A percentile compares a stretch with the other conserved stretches of the same genome.
These are phyloP conservation scores for Kodamaea lidongshanica DNA, from an alignment of 805 yeast species.

Conservation along the genomic window DNA sequence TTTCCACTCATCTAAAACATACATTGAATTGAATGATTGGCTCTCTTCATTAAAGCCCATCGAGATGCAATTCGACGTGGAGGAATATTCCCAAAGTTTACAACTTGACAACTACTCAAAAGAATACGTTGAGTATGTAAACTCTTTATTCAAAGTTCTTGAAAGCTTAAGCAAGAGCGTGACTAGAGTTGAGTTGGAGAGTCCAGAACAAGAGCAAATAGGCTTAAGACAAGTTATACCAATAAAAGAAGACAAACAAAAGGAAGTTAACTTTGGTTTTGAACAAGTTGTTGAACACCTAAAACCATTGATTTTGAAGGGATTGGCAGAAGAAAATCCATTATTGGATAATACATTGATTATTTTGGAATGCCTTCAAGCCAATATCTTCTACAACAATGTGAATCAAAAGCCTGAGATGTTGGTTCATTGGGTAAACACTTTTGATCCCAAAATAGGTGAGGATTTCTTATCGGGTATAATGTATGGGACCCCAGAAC, in stretches of 20 bases:
- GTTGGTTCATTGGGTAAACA: slow-evolving; percentile 59
- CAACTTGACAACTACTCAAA: slow-evolving; percentile 32
- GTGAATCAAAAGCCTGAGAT: slow-evolving; percentile 37
- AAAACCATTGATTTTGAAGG: slow-evolving; percentile 21
- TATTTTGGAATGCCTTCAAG: slow-evolving; percentile 53
- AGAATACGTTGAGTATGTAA: slow-evolving; percentile 43
- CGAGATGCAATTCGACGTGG: slow-evolving; percentile 37
- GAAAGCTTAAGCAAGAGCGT: slow-evolving; percentile 27
- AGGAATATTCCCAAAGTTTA: slow-evolving; percentile 32
- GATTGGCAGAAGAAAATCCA: slow-evolving; percentile 16
- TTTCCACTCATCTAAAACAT: slow-evolving; percentile 14
- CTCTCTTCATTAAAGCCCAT: slow-evolving; percentile 30
- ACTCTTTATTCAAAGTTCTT: slow-evolving; percentile 46
- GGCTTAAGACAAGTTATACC: slow-evolving; percentile 23
- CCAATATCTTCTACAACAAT: slow-evolving; percentile 40
- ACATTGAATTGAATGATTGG: slow-evolving; percentile 44
- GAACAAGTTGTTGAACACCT: slow-evolving; percentile 24
- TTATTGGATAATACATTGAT: slow-evolving; percentile 39
- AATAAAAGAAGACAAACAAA: slow-evolving; percentile 13
- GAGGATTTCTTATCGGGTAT: slow-evolving; percentile 43
- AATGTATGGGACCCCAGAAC: slow-evolving; percentile 38
- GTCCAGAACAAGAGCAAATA: slow-evolving; percentile 21
- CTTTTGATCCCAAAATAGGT: slow-evolving; percentile 63
- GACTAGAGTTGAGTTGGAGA: slow-evolving; percentile 11
- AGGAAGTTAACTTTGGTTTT: slow-evolving; percentile 21